A percentile compares a stretch with the other conserved stretches of the same genome.
phyloP scores from a whole-genome alignment of 2,329 filamentous ascomycete species.

The Penicillium sp. region DNA sequence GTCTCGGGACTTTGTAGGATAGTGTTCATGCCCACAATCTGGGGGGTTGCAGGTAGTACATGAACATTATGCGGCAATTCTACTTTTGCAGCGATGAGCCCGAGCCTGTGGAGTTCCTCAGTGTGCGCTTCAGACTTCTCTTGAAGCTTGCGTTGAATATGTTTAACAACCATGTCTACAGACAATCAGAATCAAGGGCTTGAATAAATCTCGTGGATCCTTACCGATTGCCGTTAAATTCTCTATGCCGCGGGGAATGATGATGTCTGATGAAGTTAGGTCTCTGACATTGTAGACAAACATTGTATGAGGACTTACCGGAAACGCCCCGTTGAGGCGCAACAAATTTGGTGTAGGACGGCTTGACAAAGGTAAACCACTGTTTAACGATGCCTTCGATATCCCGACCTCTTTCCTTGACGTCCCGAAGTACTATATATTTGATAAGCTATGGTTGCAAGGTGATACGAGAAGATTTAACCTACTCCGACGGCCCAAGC shows the following conservation, averaged over 20 bases:
- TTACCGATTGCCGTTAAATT: slow-evolving; percentile 81
- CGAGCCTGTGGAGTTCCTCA: slow-evolving; percentile 73
- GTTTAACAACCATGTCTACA: slow-evolving; percentile 85
- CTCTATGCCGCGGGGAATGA: slow-evolving; percentile 90
- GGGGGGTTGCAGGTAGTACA: slow-evolving; percentile 72
- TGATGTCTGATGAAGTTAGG: slow-evolving; percentile 64
- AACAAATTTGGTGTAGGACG: slow-evolving; percentile 92
- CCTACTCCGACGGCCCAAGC: slow-evolving; percentile 82
- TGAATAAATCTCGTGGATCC: neutral
- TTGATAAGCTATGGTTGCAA: neutral
- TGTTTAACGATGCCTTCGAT: slow-evolving; percentile 97
- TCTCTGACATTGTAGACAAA: neutral
- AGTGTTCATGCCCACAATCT: slow-evolving; percentile 85
- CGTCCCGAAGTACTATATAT: slow-evolving; percentile 73
- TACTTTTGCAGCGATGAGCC: slow-evolving; percentile 68
- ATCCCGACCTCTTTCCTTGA: slow-evolving; percentile 83
- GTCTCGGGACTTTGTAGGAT: slow-evolving; percentile 81
- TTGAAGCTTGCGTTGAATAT: slow-evolving; percentile 82
- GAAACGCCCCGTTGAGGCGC: slow-evolving; percentile 87
- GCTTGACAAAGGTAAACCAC: slow-evolving; percentile 95
- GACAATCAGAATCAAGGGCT: slow-evolving; percentile 15
- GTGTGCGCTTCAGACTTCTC: slow-evolving; percentile 85
- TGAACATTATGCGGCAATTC: slow-evolving; percentile 74
- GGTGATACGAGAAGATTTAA: neutral
- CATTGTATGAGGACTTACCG: slow-evolving; percentile 49